phyloP scores from a whole-genome alignment of 306 rosid genomes.

The Coriaria nepalensis region DNA sequence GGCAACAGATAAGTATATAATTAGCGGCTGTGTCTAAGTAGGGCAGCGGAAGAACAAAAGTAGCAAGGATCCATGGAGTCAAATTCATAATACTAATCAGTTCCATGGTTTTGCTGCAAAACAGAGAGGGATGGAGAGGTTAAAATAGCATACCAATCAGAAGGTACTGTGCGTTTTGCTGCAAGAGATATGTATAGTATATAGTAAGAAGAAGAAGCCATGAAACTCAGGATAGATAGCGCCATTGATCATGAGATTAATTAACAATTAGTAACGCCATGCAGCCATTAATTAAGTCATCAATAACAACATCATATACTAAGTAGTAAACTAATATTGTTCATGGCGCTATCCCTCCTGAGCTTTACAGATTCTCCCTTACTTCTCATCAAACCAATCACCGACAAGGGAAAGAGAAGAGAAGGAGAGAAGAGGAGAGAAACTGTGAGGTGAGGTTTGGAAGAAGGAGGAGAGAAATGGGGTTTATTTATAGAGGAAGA shows the following conservation, averaged over 20 bases:
- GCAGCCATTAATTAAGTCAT: too few species aligned
- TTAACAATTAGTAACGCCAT: neutral
- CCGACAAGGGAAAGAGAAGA: neutral
- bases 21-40: too few species aligned
- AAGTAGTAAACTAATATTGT: too few species aligned
- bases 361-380: constrained; percentile 14
- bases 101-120: too few species aligned
- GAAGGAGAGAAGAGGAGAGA: neutral
- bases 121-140: too few species aligned
- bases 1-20: too few species aligned
- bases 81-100: too few species aligned
- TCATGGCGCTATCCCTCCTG: constrained; percentile 21
- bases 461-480: neutral
- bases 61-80: too few species aligned
- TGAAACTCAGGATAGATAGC: constrained; percentile 20
- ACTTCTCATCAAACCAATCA: neutral
- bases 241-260: constrained; percentile 1
- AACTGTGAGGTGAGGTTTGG: neutral
- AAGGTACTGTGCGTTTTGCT: neutral
- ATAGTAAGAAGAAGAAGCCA: constrained; percentile 15
- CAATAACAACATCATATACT: too few species aligned
- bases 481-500: constrained; percentile 8
- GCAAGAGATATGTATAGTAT: neutral
- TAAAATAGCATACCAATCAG: neutral
- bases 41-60: too few species aligned